Evolutionary conservation across 1,284 basidiomycete genomes (phyloP).

Genomic region (Vanrija humicola): DNA sequence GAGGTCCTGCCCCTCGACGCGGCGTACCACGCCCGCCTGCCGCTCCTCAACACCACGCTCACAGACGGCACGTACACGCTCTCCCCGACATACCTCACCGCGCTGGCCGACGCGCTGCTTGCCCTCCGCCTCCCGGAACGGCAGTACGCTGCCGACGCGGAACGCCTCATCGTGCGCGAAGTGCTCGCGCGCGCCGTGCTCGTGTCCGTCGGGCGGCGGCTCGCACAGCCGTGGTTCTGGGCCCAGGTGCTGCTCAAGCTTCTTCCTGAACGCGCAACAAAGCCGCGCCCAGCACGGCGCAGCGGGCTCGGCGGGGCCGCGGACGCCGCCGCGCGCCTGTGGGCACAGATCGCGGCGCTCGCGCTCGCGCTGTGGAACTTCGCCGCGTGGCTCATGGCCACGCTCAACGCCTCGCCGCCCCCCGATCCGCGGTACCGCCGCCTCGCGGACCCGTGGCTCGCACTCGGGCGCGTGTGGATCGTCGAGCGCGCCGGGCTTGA

Average conservation of each 20-base stretch:
- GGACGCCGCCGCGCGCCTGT: not conserved
- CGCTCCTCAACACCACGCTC: conserved; percentile 12
- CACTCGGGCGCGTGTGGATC: conserved; percentile 16
- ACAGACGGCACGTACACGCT: conserved; percentile 16
- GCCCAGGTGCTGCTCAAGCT: conserved; percentile 20
- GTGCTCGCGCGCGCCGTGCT: conserved; percentile 49
- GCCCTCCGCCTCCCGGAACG: conserved; percentile 34
- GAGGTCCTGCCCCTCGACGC: not conserved
- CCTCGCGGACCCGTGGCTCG: conserved; percentile 16
- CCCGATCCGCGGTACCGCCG: conserved; percentile 4
- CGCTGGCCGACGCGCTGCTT: conserved; percentile 45
- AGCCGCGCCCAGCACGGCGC: not conserved
- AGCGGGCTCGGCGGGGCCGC: too few relatives aligned
- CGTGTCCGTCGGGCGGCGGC: conserved; percentile 33
- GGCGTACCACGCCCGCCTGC: conserved; percentile 37
- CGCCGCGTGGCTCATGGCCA: conserved; percentile 8
- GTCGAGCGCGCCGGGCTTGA: conserved; percentile 16
- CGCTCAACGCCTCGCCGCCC: conserved; percentile 10
- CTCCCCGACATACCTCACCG: conserved; percentile 43
- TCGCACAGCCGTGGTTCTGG: conserved; percentile 49
- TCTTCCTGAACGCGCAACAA: not conserved
- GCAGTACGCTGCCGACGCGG: conserved; percentile 42
- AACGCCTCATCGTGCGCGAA: conserved; percentile 48
- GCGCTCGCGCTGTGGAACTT: conserved; percentile 9
- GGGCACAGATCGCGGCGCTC: not conserved